These are phyloP conservation scores for Grosmannia huntii DNA, from an alignment of 2,329 filamentous ascomycete genomes.

Conservation along the genomic window DNA sequence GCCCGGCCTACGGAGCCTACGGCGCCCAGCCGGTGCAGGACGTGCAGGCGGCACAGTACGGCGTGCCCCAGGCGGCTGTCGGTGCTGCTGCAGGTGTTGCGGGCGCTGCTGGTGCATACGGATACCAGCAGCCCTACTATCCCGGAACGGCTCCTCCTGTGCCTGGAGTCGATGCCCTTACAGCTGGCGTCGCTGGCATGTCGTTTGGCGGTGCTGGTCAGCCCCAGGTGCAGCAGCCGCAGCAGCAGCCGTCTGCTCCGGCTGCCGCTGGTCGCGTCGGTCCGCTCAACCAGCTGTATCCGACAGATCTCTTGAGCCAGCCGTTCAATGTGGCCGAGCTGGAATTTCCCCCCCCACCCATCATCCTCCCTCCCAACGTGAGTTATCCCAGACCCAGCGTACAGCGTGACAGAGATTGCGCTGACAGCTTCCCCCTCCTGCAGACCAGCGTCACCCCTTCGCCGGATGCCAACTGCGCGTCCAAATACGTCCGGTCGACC, in stretches of 20 bases:
- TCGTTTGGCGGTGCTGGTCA: constrained; percentile 59
- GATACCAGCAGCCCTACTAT: constrained; percentile 56
- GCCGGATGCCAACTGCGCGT: constrained; percentile 76
- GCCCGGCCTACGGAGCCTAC: constrained; percentile 47
- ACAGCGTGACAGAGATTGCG: not conserved
- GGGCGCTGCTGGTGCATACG: constrained; percentile 47
- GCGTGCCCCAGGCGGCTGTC: constrained; percentile 27
- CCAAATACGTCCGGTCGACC: constrained; percentile 91
- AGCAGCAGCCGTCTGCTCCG: constrained; percentile 39
- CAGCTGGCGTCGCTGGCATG: constrained; percentile 77
- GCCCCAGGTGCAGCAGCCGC: constrained; percentile 21
- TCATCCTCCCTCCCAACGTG: constrained; percentile 85
- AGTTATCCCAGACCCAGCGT: constrained; percentile 20
- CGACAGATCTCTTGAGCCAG: constrained; percentile 81
- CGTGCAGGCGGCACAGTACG: constrained; percentile 28
- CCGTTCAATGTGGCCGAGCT: constrained; percentile 91
- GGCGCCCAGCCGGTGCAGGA: constrained; percentile 34
- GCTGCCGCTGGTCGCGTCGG: constrained; percentile 27
- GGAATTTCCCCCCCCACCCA: constrained; percentile 80
- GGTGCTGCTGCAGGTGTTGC: constrained; percentile 24
- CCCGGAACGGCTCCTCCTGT: constrained; percentile 28
- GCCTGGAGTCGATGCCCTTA: constrained; percentile 56
- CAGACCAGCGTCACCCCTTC: constrained; percentile 86
- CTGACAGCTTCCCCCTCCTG: not conserved
- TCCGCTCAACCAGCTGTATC: constrained; percentile 76